Conservation (phyloP, 2,329 filamentous ascomycete genomes). For the Cladobotryum mycophilum region DNA sequence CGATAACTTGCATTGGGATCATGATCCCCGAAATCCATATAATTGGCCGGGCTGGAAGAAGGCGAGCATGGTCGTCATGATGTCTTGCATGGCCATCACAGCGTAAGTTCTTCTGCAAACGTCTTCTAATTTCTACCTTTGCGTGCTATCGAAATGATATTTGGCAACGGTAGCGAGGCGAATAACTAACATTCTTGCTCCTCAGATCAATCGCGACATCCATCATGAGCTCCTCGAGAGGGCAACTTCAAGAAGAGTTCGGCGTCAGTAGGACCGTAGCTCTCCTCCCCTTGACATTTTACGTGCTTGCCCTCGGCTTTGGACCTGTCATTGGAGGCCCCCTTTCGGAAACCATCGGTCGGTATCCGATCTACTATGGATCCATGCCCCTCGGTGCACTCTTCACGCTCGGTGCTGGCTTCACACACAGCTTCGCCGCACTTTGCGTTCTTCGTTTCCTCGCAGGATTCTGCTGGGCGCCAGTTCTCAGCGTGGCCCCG, state of each 20-base stretch:
- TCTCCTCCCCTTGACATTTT: conserved; percentile 54
- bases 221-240: conserved; percentile 43
- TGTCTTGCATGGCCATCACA: conserved; percentile 34
- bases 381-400: conserved; percentile 42
- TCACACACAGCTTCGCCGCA: conserved; percentile 43
- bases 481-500: conserved; percentile 42
- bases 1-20: conserved; percentile 2
- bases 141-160: too few species aligned
- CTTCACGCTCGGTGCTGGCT: conserved; percentile 50
- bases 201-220: conserved; percentile 48
- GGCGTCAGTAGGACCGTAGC: conserved; percentile 47
- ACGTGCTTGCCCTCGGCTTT: conserved; percentile 53
- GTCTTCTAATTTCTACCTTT: background rate
- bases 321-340: conserved; percentile 56
- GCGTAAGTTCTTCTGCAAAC: conserved; percentile 25
- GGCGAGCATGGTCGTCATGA: conserved; percentile 31
- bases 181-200: background rate
- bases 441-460: conserved; percentile 52
- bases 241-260: conserved; percentile 46
- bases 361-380: conserved; percentile 45
- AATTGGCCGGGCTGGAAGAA: conserved; percentile 44
- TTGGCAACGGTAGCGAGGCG: background rate
- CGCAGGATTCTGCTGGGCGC: conserved; percentile 45
- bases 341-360: conserved; percentile 51
- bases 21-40: conserved; percentile 34